Evolutionary conservation across 495 filamentous ascomycete genomes (phyloP), one percentile per base, ranked within the genome.

Genomic region (Jackrogersella minutella): DNA sequence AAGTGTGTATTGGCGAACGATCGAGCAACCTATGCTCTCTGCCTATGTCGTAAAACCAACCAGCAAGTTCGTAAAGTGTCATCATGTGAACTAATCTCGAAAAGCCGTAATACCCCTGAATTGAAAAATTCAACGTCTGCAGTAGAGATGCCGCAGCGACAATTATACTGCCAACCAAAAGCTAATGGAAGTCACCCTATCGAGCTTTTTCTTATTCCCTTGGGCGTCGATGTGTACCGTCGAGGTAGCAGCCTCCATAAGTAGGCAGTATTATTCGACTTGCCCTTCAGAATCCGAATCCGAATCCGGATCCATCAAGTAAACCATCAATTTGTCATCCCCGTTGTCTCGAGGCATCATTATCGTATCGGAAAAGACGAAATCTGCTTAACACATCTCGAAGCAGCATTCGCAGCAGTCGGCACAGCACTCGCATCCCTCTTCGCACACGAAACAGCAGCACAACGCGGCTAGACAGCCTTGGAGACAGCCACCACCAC

Each of bases 401-500:
- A 83, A 80, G 61, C 80, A 86, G 76, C 88, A 90, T 68, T 90
- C 87, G 72, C 82, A 81, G 73, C 87, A 90, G 1, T 89, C 89
- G 39, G 87, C 84, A 71, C 90, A 92, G 77, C 89, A 92, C 67
- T 91, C 90, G 73, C 90, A 92, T 43, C 88, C 84, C 77, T 92
- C 87, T 71, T 92, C 90, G 66, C 88, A 90, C 19, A 92, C 84
- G 77, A 88, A 92, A 70, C 90, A 92, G 71, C 90, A 93, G 81
- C 89, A 92, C 41, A 92, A 76, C 21, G 84, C 82, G 11, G 88
- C 88, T 24, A 93, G 73, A 77, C 90, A 90, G 28, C 82, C 82
- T 51, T 78, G 77, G 61, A 93, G 80, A 64, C 88, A 91, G 51
- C 89, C 89, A 14, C 78, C 76, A 56, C 85, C 82, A 21, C 80